Percentiles rank a stretch among this genome's conserved stretches.
These are phyloP conservation scores for Apiotrichum gracile DNA, from an alignment of 1,284 basidiomycete species.

Conservation along the genomic window DNA sequence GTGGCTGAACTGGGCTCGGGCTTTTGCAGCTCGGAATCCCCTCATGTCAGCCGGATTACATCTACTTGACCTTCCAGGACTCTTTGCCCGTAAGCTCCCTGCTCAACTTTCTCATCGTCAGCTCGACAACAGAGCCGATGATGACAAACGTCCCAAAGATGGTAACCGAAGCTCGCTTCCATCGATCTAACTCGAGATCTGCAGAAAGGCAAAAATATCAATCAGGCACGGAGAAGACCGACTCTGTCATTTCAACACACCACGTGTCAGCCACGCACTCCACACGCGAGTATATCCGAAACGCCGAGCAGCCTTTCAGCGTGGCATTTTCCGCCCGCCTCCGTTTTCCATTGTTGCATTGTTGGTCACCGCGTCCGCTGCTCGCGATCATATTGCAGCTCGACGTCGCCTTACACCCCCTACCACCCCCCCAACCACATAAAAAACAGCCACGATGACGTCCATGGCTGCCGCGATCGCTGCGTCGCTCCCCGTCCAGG, in stretches of 20 bases:
- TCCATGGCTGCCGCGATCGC: slow-evolving; percentile 82
- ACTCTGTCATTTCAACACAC: background rate
- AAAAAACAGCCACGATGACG: slow-evolving; percentile 36
- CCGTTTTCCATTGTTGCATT: background rate
- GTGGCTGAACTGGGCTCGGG: too few relatives aligned
- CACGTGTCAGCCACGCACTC: background rate
- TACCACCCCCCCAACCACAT: slow-evolving; percentile 1
- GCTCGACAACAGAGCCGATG: too few relatives aligned
- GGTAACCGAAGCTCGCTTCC: too few relatives aligned
- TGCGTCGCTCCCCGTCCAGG: slow-evolving; percentile 65
- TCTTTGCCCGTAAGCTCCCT: too few relatives aligned
- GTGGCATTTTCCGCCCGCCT: background rate
- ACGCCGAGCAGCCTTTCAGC: background rate
- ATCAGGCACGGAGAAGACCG: too few relatives aligned
- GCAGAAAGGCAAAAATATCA: too few relatives aligned
- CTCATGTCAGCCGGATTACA: too few relatives aligned
- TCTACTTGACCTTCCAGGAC: too few relatives aligned
- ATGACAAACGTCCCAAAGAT: too few relatives aligned
- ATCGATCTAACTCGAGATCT: too few relatives aligned
- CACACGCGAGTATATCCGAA: background rate
- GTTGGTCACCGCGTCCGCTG: background rate
- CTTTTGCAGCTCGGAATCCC: too few relatives aligned
- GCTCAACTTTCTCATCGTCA: too few relatives aligned
- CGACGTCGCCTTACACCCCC: background rate
- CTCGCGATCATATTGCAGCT: background rate